Base-by-base conservation (phyloP, 2,329 filamentous ascomycete species). In the Arthroderma sp. region DNA sequence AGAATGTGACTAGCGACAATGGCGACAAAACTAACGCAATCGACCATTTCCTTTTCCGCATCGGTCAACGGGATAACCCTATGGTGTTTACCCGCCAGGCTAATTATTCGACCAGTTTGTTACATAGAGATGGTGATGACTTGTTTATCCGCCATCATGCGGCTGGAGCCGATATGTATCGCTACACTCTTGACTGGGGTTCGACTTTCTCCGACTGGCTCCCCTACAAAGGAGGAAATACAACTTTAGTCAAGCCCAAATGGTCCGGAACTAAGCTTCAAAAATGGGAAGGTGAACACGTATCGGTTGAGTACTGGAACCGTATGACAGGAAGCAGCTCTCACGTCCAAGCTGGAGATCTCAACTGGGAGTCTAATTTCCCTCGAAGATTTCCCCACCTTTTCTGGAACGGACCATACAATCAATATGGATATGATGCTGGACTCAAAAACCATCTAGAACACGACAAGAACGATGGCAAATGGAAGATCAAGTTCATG, bases 241-340 rank as follows among this genome's bases (percentile, higher is more conserved):
- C 63, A 4, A 68, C 66, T 10, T 61, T 78, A 28, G 50, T 64
- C 11, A 57, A 63, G 37, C 68, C 72, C 47, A 52, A 63, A 3
- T 81, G 78, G 78, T 68, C 65, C 3, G 78, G 78, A n/a, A 75
- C 74, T 1, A 62, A 69, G 11, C 53, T 66, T 3, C 78, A 82
- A 56, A 58, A 59, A 38, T 82, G 78, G 78, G 53, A 67, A 28
- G 78, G 77, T 28, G 70, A 80, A 36, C 78, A 81, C 53, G 66
- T 81, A 32, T 69, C 72, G 28, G 69, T 81, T 27, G 75, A 81
- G 53, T 82, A 81, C 56, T 82, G 72, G 71, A 78, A 69, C 54
- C 66, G 67, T 44, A 61, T 74, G 43, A 67, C 74, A 15, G 75
- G 76, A 5, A 80, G 76, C 50, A 77, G 74, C 53, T 67, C 70